Conservation (phyloP, 345 rosid species). For the Boechera retrofracta region DNA sequence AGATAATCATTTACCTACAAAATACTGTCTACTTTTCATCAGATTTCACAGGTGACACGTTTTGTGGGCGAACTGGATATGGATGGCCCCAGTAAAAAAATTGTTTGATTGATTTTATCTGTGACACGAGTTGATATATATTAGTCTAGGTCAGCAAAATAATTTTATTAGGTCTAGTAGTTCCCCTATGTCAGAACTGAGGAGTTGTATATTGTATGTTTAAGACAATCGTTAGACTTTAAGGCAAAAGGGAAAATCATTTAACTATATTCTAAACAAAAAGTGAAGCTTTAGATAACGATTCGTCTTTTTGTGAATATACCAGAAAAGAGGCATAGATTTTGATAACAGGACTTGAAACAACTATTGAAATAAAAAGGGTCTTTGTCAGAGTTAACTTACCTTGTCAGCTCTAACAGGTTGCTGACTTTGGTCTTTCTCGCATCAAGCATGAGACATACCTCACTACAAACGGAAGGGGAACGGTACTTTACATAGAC, state of each 20-base stretch:
- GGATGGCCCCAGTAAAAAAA: neutral
- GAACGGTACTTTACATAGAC: constrained; percentile 64
- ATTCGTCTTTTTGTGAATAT: constrained; percentile 8
- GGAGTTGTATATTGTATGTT: constrained; percentile 4
- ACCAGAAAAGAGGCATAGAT: constrained; percentile 9
- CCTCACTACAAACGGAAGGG: constrained; percentile 81
- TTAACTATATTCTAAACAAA: neutral
- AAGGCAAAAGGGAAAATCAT: constrained; percentile 7
- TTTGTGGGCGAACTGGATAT: neutral
- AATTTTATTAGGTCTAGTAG: constrained; percentile 1
- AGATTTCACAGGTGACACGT: constrained; percentile 3
- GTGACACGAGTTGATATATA: constrained; percentile 13
- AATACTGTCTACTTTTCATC: constrained; percentile 1
- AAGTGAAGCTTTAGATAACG: neutral
- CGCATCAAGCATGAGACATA: constrained; percentile 90
- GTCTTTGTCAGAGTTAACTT: constrained; percentile 18
- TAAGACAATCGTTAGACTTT: constrained; percentile 14
- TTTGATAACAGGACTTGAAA: constrained; percentile 7
- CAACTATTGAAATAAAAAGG: neutral
- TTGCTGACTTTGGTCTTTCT: constrained; percentile 97
- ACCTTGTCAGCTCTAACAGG: constrained; percentile 53
- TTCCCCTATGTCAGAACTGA: constrained; percentile 11
- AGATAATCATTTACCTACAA: constrained; percentile 20
- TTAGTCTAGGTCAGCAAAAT: constrained; percentile 15
- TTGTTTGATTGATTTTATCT: constrained; percentile 6